Evolutionary conservation across 2,329 filamentous ascomycete species (phyloP), one percentile per base, ranked within the genome.

Genomic region (Kalmusia sp.): DNA sequence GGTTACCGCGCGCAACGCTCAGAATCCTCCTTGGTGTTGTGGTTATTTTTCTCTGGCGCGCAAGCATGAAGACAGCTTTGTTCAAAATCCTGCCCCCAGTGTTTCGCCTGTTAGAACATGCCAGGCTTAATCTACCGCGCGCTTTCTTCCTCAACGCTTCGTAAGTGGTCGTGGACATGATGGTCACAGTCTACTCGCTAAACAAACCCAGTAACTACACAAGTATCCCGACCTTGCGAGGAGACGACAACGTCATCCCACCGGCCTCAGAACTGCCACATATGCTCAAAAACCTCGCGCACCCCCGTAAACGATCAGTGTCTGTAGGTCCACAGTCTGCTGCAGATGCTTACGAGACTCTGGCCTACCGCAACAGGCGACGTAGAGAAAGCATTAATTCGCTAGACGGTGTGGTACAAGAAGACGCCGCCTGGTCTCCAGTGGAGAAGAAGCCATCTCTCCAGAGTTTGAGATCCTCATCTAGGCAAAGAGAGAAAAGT

Each of bases 241-340:
- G 88, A 61, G 84, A 92, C 62, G 92, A 98, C 74, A 96, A 96
- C 51, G 87, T 97, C 46, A 87, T 99, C 64, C 95, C 95, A 11
- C 87, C 87, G 9, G 89, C 96, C n/a, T 91, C 89, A 21, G 92
- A 97, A 57, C 85, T 98, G 19, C 91, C 93, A 3, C 84, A 86
- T 27, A 86, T 97, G 69, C 82, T 97, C 21, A 89, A 87, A 55
- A 92, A 87, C 35, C 90, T 98, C 39, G 87, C 92, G 21, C 87
- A 93, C 62, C 90, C 92, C 0, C 84, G 92, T 54, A 88, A 88
- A 56, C 85, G 95, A 46, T 89, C 92, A 27, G 86, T 98, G 28
- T 96, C 92, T 5, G 85, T 98, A 48, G 95, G 95, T 0, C 95
- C 95, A 1, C 95, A 98, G 76, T 97, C 93, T 39, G 93, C 93